Conservation (phyloP, 495 filamentous ascomycete genomes). For the Xylaria castorea region DNA sequence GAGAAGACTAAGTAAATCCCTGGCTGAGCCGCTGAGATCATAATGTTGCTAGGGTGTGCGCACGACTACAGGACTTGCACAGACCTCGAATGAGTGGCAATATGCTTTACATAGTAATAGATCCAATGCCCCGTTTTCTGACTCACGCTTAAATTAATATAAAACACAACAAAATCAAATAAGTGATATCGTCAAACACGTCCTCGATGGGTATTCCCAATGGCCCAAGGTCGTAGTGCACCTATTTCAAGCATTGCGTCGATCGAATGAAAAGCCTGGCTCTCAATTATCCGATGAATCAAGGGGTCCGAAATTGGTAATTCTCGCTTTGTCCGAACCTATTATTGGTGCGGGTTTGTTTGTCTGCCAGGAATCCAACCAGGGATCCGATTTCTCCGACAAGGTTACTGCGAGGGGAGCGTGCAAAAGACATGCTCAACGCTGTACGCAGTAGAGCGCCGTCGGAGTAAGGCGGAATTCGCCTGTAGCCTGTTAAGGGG, state of each 20-base stretch:
- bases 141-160: background rate
- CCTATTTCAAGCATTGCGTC: background rate
- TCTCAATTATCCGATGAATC: conserved; percentile 9
- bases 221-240: background rate
- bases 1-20: too few species aligned
- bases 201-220: background rate
- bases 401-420: conserved; percentile 18
- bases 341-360: conserved; percentile 21
- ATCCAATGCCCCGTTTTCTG: background rate
- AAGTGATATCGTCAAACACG: background rate
- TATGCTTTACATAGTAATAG: background rate
- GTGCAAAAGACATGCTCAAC: conserved; percentile 1
- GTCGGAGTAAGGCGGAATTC: conserved; percentile 8
- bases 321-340: conserved; percentile 13
- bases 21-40: conserved; percentile 18
- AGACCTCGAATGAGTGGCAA: background rate
- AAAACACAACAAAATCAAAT: background rate
- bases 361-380: conserved; percentile 8
- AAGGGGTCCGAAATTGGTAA: conserved; percentile 8
- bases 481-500: background rate
- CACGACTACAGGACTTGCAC: background rate
- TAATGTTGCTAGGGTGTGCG: background rate
- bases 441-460: background rate
- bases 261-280: background rate
- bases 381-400: conserved; percentile 22